Base-by-base conservation (phyloP, 768 basidiomycete species). In the Lactifluus echinatus region DNA sequence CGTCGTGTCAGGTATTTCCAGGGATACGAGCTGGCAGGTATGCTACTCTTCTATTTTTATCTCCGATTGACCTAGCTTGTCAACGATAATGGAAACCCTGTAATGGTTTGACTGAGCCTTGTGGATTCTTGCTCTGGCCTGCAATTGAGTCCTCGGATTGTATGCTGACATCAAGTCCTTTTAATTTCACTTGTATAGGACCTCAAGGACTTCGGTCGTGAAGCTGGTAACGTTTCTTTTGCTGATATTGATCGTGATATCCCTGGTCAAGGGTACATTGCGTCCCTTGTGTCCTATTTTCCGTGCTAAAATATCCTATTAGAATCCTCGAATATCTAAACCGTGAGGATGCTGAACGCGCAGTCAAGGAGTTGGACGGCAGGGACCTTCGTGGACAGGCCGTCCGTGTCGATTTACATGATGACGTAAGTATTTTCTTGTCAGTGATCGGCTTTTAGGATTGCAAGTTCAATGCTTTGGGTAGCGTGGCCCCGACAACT, bases 11-110 rank as follows among this genome's bases (percentile, higher is more conserved):
- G 92, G 92, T 54, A 81, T 98, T 63, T 90, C 93, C 64, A 85
- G 88, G 69, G 90, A 94, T 69, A 95, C 93, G 45, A 96, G 93
- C 72, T 98, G 94, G 94, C 94, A 98, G 93, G 94, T 98, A 84
- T 75, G 88, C 70, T 66, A 70, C 68, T 68, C 65, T 66, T 65
- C 63, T 64, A 60, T 54, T 46, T 62, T 50, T 56, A 47, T 34
- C n/a, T n/a, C n/a, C n/a, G n/a, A n/a, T 52, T 28, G 21, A 17
- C 23, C 17, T n/a, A 23, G 17, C 26, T 31, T 14, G 33, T 42
- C 34, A 17, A 24, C 21, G 29, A 45, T 45, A 37, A 33, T n/a
- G 40, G 24, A 52, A 39, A 34, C 15, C 10, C 6, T 34, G 23
- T 24, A 42, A 24, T 12, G 4, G 23, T 40, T 24, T 31, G 37